phyloP scores from a whole-genome alignment of 164 flowering plant species.

The Cinnamomum micranthum region DNA sequence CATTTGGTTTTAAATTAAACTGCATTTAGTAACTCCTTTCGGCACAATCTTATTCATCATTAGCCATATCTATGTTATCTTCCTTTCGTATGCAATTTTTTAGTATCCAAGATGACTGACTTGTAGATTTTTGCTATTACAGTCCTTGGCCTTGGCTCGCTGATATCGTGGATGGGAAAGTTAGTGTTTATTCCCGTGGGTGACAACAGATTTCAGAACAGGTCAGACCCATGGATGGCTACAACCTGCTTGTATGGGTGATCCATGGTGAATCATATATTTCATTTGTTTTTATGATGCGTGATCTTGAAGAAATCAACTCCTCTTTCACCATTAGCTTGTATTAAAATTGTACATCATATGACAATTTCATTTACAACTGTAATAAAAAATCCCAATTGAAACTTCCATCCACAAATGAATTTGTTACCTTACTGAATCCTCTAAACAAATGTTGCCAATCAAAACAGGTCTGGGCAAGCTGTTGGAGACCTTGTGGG shows the following conservation, averaged over 20 bases:
- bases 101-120: too few relatives aligned
- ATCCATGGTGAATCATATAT: neutral
- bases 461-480: neutral
- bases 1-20: too few relatives aligned
- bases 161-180: slow-evolving; percentile 80
- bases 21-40: too few relatives aligned
- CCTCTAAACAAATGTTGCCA: neutral
- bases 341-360: slow-evolving; percentile 3
- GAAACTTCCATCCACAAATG: neutral
- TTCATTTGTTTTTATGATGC: neutral
- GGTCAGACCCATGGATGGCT: slow-evolving; percentile 93
- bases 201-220: slow-evolving; percentile 95
- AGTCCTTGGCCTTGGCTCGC: slow-evolving; percentile 92
- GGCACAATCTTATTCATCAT: too few relatives aligned
- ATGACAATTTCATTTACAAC: slow-evolving; percentile 1
- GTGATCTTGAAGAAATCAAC: neutral
- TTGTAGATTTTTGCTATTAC: slow-evolving; percentile 11
- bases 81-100: too few relatives aligned
- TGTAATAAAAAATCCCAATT: slow-evolving; percentile 1
- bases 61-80: too few relatives aligned
- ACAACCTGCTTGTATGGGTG: slow-evolving; percentile 13
- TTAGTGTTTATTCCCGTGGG: slow-evolving; percentile 88
- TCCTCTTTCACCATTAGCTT: neutral
- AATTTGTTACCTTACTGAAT: neutral
- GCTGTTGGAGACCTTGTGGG: too few relatives aligned